Conservation (phyloP, 2,329 filamentous ascomycete genomes). For the Albifimbria verrucaria region DNA sequence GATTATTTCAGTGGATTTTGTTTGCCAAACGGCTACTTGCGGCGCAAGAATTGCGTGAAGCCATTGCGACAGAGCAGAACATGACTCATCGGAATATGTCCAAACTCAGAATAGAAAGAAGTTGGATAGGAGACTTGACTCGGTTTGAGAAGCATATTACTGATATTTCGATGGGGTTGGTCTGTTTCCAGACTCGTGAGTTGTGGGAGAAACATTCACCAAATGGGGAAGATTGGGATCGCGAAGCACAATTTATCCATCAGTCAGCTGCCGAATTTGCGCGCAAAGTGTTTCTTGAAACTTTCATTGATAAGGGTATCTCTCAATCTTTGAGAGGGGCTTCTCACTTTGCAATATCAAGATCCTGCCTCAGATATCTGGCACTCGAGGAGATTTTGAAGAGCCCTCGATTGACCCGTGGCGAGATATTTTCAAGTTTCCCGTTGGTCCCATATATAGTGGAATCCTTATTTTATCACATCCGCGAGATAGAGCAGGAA, state of each 20-base stretch:
- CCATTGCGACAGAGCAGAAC: conserved; percentile 1
- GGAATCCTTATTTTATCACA: not conserved
- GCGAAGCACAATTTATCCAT: conserved; percentile 5
- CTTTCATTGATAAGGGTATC: not conserved
- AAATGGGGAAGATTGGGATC: conserved; percentile 1
- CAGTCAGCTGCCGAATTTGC: conserved; percentile 1
- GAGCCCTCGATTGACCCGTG: not conserved
- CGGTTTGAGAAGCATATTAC: conserved; percentile 2
- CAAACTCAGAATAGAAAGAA: not conserved
- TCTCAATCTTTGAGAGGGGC: not conserved
- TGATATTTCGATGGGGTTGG: conserved; percentile 2
- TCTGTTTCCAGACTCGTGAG: conserved; percentile 4
- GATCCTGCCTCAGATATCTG: conserved; percentile 2
- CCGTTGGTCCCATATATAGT: not conserved
- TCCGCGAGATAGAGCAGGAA: not conserved
- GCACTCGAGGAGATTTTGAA: not conserved
- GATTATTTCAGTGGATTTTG: conserved; percentile 3
- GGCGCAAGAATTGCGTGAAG: conserved; percentile 6
- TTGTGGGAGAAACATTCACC: conserved; percentile 3
- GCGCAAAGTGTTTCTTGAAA: not conserved
- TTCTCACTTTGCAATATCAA: not conserved
- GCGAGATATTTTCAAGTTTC: not conserved
- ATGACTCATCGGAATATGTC: not conserved
- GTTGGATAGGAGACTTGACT: not conserved
- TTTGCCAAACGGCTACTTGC: conserved; percentile 2